These are phyloP conservation scores for Lyophyllum semitale DNA, from an alignment of 768 basidiomycete species.

Conservation along the genomic window DNA sequence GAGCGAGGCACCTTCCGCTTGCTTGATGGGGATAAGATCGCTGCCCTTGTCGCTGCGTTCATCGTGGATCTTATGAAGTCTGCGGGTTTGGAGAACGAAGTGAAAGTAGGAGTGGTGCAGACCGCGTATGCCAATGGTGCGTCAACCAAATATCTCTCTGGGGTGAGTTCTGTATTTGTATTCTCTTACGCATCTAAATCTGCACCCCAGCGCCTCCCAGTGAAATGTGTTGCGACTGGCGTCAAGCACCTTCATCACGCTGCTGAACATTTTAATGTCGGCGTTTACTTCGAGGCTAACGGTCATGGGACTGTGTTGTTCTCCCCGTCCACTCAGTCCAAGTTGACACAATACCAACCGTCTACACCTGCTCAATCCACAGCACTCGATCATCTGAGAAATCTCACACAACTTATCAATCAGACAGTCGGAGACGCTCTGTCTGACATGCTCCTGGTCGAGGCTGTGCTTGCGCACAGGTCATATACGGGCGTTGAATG, in stretches of 20 bases:
- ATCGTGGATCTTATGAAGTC: constrained; percentile 87
- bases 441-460: constrained; percentile 94
- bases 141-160: constrained; percentile 88
- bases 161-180: constrained; percentile 50
- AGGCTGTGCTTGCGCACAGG: constrained; percentile 87
- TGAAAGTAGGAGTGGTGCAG: constrained; percentile 94
- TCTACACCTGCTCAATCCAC: constrained; percentile 82
- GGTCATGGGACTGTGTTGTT: constrained; percentile 98
- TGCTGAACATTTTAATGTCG: constrained; percentile 89
- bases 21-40: constrained; percentile 98
- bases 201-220: constrained; percentile 75
- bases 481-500: constrained; percentile 83
- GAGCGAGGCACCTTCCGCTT: constrained; percentile 78
- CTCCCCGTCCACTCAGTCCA: constrained; percentile 70
- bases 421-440: constrained; percentile 98
- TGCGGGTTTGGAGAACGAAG: constrained; percentile 73
- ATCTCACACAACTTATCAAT: constrained; percentile 86
- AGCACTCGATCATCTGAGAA: constrained; percentile 74
- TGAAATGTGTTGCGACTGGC: constrained; percentile 93
- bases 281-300: constrained; percentile 99
- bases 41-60: constrained; percentile 89
- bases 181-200: not conserved
- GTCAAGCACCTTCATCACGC: constrained; percentile 99
- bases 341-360: constrained; percentile 64
- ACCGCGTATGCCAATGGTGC: constrained; percentile 98